Percentiles rank a stretch among this genome's conserved stretches.
Evolutionary conservation across 768 basidiomycete genomes (phyloP).

Genomic region (Boletellus ananas): DNA sequence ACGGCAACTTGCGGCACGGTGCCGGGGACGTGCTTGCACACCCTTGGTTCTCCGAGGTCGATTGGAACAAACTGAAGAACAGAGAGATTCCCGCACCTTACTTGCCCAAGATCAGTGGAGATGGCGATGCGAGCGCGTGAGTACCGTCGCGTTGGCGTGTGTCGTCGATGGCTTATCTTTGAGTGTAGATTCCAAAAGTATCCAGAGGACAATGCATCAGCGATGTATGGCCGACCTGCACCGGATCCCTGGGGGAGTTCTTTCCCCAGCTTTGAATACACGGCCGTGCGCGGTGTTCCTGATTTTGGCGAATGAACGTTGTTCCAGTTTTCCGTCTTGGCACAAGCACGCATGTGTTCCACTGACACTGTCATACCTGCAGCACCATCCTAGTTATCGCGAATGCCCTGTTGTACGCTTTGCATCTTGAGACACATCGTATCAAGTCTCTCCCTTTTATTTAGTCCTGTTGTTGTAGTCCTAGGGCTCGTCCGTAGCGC

Average conservation of each 20-base stretch:
- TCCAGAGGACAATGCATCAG: constrained; percentile 66
- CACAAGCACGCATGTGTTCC: neutral
- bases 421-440: neutral
- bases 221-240: constrained; percentile 54
- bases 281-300: constrained; percentile 35
- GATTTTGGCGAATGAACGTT: neutral
- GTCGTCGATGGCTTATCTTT: neutral
- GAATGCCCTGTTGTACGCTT: constrained; percentile 9
- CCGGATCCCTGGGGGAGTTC: constrained; percentile 59
- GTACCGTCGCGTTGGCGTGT: constrained; percentile 28
- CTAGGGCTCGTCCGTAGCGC: neutral
- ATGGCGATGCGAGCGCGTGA: constrained; percentile 94
- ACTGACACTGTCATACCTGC: constrained; percentile 16
- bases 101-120: constrained; percentile 84
- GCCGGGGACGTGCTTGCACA: constrained; percentile 91
- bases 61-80: constrained; percentile 76
- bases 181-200: constrained; percentile 66
- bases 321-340: constrained; percentile 1
- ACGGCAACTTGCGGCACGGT: constrained; percentile 86
- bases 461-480: constrained; percentile 1
- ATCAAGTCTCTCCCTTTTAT: too few species aligned
- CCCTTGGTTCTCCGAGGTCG: constrained; percentile 91
- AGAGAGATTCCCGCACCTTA: constrained; percentile 95
- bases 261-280: constrained; percentile 81
- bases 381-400: constrained; percentile 4